Percentiles rank a stretch among this genome's conserved stretches.
Conservation (phyloP, 2,329 filamentous ascomycete species). For the Aureobasidium sp. region DNA sequence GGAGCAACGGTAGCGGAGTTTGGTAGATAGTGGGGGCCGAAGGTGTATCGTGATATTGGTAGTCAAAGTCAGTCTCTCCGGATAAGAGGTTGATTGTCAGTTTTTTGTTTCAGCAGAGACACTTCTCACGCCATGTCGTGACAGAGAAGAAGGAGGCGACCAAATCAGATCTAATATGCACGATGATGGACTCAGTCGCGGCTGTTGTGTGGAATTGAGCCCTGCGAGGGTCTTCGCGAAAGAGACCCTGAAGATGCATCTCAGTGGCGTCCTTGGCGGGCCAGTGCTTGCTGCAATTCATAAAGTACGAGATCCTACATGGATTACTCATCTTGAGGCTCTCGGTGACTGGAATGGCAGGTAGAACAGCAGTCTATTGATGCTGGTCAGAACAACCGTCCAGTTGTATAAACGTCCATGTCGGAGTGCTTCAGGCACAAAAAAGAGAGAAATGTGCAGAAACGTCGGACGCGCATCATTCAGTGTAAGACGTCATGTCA, state of each 20-base stretch:
- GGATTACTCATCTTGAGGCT: neutral
- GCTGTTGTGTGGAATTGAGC: neutral
- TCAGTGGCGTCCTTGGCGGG: conserved; percentile 7
- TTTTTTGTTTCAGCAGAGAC: neutral
- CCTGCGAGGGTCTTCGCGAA: neutral
- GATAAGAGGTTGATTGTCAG: neutral
- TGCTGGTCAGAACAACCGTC: neutral
- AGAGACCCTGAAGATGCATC: conserved; percentile 4
- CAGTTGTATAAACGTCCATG: too few relatives aligned
- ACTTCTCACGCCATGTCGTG: neutral
- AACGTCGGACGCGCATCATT: neutral
- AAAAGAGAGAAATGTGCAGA: neutral
- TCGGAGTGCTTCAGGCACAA: neutral
- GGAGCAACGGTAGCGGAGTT: conserved; percentile 3
- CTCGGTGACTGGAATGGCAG: neutral
- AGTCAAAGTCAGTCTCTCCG: neutral
- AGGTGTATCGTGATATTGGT: neutral
- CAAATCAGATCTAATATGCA: neutral
- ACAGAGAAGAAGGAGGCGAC: neutral
- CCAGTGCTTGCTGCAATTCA: neutral
- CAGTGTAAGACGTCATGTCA: neutral
- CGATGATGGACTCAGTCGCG: neutral
- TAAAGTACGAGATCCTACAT: neutral
- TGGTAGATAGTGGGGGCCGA: neutral
- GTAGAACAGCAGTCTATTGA: neutral